These are phyloP conservation scores for Fusarium stilboides DNA, from an alignment of 2,329 filamentous ascomycete species.

Conservation along the genomic window DNA sequence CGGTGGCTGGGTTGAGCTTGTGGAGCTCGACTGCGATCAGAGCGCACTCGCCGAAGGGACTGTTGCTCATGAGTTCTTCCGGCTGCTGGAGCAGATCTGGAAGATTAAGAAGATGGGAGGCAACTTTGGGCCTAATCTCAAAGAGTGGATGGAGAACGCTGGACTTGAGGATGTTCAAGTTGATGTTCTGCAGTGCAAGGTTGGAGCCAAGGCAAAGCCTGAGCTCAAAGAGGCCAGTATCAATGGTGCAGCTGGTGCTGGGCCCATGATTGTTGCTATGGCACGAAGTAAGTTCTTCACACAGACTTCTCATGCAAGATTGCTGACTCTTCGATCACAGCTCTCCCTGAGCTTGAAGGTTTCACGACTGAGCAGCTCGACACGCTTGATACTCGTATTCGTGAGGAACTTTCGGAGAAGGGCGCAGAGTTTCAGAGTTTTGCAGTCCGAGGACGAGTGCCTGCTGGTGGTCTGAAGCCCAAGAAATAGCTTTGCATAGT, in stretches of 20 bases:
- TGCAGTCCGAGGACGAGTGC: conserved; percentile 9
- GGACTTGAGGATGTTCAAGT: conserved; percentile 8
- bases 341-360: conserved; percentile 1
- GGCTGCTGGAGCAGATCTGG: conserved; percentile 13
- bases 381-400: conserved; percentile 1
- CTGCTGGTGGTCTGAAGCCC: conserved; percentile 1
- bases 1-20: conserved; percentile 9
- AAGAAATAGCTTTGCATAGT: conserved; percentile 1
- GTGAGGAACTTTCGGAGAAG: conserved; percentile 11
- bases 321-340: neutral
- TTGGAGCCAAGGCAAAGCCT: conserved; percentile 6
- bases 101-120: conserved; percentile 21
- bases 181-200: conserved; percentile 10
- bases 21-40: conserved; percentile 14
- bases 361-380: conserved; percentile 12
- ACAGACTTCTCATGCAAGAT: neutral
- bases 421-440: conserved; percentile 14
- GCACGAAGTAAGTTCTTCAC: conserved; percentile 4
- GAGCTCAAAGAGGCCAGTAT: conserved; percentile 11
- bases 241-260: conserved; percentile 8
- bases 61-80: conserved; percentile 12
- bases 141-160: conserved; percentile 16
- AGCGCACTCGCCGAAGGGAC: conserved; percentile 3
- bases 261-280: conserved; percentile 17
- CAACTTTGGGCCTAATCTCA: conserved; percentile 4